These are phyloP conservation scores for Neoscytalidium dimidiatum DNA, from an alignment of 2,329 filamentous ascomycete species.

Conservation along the genomic window DNA sequence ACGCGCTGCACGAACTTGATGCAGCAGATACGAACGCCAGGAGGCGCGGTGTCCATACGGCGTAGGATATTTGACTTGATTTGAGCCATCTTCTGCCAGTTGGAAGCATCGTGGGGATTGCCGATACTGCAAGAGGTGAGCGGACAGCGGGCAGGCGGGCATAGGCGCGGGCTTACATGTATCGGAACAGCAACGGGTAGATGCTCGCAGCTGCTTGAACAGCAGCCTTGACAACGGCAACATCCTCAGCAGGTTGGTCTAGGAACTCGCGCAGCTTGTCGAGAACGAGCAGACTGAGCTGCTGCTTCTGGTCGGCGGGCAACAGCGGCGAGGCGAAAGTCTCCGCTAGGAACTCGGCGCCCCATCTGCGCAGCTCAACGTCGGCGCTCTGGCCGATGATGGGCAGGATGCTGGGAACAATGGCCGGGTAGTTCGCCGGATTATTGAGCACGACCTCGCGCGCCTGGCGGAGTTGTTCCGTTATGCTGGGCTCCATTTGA, in stretches of 20 bases:
- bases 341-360: conserved; percentile 92
- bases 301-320: conserved; percentile 74
- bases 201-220: conserved; percentile 90
- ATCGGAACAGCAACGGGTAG: conserved; percentile 87
- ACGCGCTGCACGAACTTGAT: conserved; percentile 97
- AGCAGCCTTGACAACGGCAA: conserved; percentile 78
- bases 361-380: conserved; percentile 90
- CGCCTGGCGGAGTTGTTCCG: conserved; percentile 86
- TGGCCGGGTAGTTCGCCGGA: conserved; percentile 84
- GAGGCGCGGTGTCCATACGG: conserved; percentile 79
- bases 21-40: conserved; percentile 85
- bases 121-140: conserved; percentile 66
- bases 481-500: conserved; percentile 22
- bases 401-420: conserved; percentile 89
- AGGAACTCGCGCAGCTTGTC: conserved; percentile 64
- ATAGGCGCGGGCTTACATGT: conserved; percentile 73
- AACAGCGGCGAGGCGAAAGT: conserved; percentile 92
- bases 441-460: conserved; percentile 87
- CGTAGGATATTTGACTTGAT: conserved; percentile 89
- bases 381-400: conserved; percentile 71
- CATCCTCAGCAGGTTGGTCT: conserved; percentile 63
- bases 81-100: conserved; percentile 84
- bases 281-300: conserved; percentile 73
- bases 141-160: conserved; percentile 24
- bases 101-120: conserved; percentile 76